Percentiles rank a stretch among this genome's conserved stretches.
phyloP scores from a whole-genome alignment of 176 grass and related monocot genomes.

The Oryza australiensis region DNA sequence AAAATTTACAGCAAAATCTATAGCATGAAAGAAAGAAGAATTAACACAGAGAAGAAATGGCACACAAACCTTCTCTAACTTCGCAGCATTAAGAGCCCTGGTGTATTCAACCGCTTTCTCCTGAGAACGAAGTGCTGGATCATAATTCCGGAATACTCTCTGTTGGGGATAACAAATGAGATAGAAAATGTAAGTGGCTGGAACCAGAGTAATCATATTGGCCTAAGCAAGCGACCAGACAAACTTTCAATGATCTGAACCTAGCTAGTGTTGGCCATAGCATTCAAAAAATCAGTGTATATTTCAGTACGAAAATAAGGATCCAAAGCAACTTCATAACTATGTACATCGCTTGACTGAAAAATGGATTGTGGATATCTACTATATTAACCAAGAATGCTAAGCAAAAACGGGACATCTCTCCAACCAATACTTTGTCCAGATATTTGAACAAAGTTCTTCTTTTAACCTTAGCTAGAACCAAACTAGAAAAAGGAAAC shows the following conservation, averaged over 20 bases:
- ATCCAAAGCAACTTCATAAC: neutral
- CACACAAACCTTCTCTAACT: conserved; percentile 73
- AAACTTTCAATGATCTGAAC: neutral
- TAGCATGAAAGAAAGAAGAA: neutral
- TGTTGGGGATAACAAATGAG: conserved; percentile 32
- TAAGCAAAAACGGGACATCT: neutral
- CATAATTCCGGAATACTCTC: conserved; percentile 97
- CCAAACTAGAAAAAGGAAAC: neutral
- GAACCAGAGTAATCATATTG: neutral
- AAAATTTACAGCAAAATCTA: conserved; percentile 3
- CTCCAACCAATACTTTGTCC: neutral
- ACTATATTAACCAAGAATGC: neutral
- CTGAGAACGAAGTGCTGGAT: conserved; percentile 73
- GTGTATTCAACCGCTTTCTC: conserved; percentile 95
- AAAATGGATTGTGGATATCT: neutral
- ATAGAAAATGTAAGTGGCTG: conserved; percentile 18
- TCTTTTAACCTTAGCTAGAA: neutral
- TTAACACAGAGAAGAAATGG: neutral
- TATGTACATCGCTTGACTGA: neutral
- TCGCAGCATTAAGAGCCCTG: conserved; percentile 88
- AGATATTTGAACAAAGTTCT: neutral
- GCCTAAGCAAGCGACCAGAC: neutral
- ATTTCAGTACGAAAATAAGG: neutral
- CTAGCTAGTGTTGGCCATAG: neutral
- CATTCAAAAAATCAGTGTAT: neutral